Evolutionary conservation across 768 basidiomycete species (phyloP).

Genomic region (Trametes cubensis): DNA sequence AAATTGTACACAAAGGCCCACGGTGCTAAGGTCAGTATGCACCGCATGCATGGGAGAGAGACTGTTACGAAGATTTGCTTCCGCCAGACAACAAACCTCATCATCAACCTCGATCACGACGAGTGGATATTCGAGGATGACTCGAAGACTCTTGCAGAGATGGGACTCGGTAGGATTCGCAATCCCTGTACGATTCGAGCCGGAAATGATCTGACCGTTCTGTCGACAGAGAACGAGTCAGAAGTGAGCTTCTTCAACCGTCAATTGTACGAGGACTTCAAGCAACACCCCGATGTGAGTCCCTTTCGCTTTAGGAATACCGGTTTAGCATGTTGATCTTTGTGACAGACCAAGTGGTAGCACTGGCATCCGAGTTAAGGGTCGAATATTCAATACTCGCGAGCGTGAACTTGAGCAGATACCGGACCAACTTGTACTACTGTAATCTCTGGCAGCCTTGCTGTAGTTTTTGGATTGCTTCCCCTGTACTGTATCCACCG

Average conservation of each 20-base stretch:
- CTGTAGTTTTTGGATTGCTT: no score
- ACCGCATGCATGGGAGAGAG: neutral
- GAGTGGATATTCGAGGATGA: slow-evolving; percentile 87
- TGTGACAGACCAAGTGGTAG: slow-evolving; percentile 31
- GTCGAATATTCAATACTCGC: neutral
- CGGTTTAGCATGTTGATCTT: neutral
- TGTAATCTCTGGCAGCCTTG: neutral
- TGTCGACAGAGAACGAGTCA: slow-evolving; percentile 83
- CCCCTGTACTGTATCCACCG: no score
- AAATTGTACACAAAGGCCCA: slow-evolving; percentile 96
- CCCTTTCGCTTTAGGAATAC: neutral
- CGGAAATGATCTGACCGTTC: neutral
- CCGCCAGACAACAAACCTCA: slow-evolving; percentile 88
- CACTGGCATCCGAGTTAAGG: no score
- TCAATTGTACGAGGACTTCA: slow-evolving; percentile 78
- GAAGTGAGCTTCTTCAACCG: slow-evolving; percentile 92
- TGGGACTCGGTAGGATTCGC: slow-evolving; percentile 69
- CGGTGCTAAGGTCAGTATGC: slow-evolving; percentile 75
- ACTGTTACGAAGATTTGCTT: neutral
- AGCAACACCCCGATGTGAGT: slow-evolving; percentile 75
- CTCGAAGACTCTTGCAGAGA: slow-evolving; percentile 59
- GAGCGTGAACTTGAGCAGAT: neutral
- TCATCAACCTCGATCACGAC: slow-evolving; percentile 96
- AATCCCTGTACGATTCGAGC: neutral
- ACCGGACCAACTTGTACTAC: neutral